Evolutionary conservation across 208 protist genomes (phyloP), one percentile per base, ranked within the genome.

Genomic region (Leptomonas pyrrhocoris): DNA sequence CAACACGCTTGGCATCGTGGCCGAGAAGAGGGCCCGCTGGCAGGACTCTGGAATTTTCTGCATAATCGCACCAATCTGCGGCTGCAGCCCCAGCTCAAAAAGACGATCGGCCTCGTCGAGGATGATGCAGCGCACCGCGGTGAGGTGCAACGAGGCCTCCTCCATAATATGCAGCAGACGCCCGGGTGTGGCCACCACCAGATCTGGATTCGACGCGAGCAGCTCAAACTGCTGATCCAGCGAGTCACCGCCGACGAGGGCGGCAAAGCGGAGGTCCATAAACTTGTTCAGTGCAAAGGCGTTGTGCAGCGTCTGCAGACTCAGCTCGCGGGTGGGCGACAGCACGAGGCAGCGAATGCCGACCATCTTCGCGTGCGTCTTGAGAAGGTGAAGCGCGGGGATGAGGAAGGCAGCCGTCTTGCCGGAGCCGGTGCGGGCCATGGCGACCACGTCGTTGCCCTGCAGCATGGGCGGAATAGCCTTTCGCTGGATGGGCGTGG

Each of bases 91-190:
- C 68, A 99, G 87, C 79, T 99, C 99, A 85, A 99, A 99, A 9
- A 99, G 85, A 19, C 96, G 90, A 83, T 99, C 99, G 1, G 98
- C 99, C 84, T 99, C 99, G 87, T 99, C 99, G 56, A 99, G 98
- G 0, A 99, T 98, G 9, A 99, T 48, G 48, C 94, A 97, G 67
- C 98, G 85, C n/a, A 99, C 88, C 31, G 78, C 74, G 4, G 73
- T 81, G 3, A 99, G 83, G 45, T 91, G 83, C 31, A 99, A 63
- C 4, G 96, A 96, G 28, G 97, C 93, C 55, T 99, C 97, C 54
- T 97, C 86, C 56, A 99, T 88, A 48, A 98, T 93, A 78, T 99
- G 98, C 43, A 99, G 73, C n/a, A 99, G 78, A 77, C 99, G 96
- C 21, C 99, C 99, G 1, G 99, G 99, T 8, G 99, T 99, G 1